phyloP scores from a whole-genome alignment of 441 rosid genomes.

The Populus hybrid region DNA sequence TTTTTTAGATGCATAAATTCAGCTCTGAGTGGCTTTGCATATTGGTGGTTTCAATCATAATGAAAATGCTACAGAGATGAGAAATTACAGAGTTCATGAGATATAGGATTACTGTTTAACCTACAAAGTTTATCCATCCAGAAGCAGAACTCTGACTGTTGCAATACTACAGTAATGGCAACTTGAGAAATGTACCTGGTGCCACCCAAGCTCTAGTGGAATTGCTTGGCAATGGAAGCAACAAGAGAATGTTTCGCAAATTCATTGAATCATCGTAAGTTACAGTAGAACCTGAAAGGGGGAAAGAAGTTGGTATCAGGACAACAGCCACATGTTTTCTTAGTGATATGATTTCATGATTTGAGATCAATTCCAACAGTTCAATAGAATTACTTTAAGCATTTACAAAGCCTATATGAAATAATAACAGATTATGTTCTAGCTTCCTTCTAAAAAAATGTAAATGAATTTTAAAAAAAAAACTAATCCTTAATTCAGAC shows the following conservation, averaged over 20 bases:
- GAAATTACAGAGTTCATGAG: background rate
- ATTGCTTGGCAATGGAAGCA: slow-evolving; percentile 74
- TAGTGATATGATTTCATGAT: background rate
- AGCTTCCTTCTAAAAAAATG: background rate
- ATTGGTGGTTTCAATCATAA: background rate
- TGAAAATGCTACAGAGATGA: background rate
- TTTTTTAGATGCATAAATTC: background rate
- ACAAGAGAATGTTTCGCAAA: slow-evolving; percentile 87
- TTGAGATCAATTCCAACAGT: background rate
- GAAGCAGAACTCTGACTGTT: background rate
- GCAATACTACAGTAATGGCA: background rate
- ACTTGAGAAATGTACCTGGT: slow-evolving; percentile 49
- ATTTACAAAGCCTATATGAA: background rate
- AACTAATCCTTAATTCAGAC: background rate
- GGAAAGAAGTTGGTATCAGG: background rate
- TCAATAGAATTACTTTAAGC: background rate
- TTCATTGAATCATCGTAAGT: slow-evolving; percentile 71
- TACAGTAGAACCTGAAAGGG: slow-evolving; percentile 53
- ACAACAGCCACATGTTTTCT: background rate
- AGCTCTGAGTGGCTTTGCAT: background rate
- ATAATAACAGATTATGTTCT: background rate
- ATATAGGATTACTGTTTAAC: background rate
- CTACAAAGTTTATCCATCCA: background rate
- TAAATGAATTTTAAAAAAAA: background rate
- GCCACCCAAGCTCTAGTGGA: slow-evolving; percentile 54